Percentiles rank a stretch among this genome's conserved stretches.
phyloP scores from a whole-genome alignment of 1,139 yeast genomes.

The Hemisphaericaspora xylanilytica region DNA sequence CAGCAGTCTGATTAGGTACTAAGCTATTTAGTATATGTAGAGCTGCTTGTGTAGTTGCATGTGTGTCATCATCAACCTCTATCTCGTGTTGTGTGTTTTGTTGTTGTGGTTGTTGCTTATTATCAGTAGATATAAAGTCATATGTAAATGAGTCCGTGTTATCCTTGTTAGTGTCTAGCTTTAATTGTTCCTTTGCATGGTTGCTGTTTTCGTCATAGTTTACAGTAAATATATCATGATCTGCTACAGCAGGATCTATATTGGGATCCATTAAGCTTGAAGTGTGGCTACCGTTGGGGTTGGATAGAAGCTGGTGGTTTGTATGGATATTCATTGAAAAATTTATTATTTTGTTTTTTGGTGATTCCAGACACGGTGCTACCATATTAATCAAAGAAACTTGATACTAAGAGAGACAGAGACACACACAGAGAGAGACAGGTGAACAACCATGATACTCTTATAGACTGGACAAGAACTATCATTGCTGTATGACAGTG shows the following conservation, averaged over 20 bases:
- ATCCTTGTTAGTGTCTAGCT: neutral
- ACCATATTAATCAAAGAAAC: too few relatives aligned
- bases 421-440: too few relatives aligned
- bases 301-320: too few relatives aligned
- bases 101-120: neutral
- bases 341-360: too few relatives aligned
- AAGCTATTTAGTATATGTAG: slow-evolving; percentile 8
- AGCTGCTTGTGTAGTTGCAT: slow-evolving; percentile 11
- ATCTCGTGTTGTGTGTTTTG: neutral
- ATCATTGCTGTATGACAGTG: too few relatives aligned
- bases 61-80: neutral
- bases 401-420: too few relatives aligned
- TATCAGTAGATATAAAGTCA: neutral
- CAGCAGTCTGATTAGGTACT: neutral
- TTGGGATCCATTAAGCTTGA: slow-evolving; percentile 20
- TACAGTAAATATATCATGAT: slow-evolving; percentile 5
- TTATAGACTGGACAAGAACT: too few relatives aligned
- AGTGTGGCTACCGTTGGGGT: too few relatives aligned
- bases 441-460: too few relatives aligned
- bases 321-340: too few relatives aligned
- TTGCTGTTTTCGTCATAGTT: neutral
- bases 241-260: slow-evolving; percentile 13
- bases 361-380: too few relatives aligned
- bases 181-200: neutral
- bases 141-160: neutral